Conservation (phyloP, 2,329 filamentous ascomycete species). For the Pestalotiopsis sp. region DNA sequence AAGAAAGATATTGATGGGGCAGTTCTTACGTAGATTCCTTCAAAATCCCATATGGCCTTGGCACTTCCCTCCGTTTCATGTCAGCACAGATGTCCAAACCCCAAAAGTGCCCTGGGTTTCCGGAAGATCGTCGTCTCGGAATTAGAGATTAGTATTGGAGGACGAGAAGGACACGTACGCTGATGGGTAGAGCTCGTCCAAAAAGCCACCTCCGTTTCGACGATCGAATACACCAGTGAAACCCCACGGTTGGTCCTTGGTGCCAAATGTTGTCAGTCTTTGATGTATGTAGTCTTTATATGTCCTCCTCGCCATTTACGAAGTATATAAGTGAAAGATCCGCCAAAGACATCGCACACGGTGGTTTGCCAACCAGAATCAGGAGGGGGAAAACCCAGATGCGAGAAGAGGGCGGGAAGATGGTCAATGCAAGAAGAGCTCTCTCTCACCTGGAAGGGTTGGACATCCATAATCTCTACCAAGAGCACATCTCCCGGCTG, state of each 20-base stretch:
- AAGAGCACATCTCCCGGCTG: constrained; percentile 84
- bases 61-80: constrained; percentile 30
- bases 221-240: constrained; percentile 84
- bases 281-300: neutral
- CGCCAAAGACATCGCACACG: neutral
- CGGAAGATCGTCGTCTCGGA: neutral
- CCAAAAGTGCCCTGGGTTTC: neutral
- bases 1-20: neutral
- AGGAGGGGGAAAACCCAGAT: too few species aligned
- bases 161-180: constrained; percentile 56
- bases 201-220: constrained; percentile 83
- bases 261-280: neutral
- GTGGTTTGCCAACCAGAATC: neutral
- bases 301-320: too few species aligned
- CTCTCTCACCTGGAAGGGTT: constrained; percentile 68
- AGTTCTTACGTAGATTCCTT: constrained; percentile 43
- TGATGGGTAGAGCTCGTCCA: constrained; percentile 85
- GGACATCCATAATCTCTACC: constrained; percentile 91
- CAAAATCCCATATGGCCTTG: constrained; percentile 64
- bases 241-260: constrained; percentile 62
- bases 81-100: neutral
- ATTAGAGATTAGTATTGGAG: neutral
- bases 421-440: neutral
- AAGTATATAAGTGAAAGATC: neutral
- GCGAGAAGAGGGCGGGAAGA: too few species aligned